A percentile compares a stretch with the other conserved stretches of the same genome.
phyloP scores from a whole-genome alignment of 2,329 filamentous ascomycete genomes.

The Mycocentrospora acerina region DNA sequence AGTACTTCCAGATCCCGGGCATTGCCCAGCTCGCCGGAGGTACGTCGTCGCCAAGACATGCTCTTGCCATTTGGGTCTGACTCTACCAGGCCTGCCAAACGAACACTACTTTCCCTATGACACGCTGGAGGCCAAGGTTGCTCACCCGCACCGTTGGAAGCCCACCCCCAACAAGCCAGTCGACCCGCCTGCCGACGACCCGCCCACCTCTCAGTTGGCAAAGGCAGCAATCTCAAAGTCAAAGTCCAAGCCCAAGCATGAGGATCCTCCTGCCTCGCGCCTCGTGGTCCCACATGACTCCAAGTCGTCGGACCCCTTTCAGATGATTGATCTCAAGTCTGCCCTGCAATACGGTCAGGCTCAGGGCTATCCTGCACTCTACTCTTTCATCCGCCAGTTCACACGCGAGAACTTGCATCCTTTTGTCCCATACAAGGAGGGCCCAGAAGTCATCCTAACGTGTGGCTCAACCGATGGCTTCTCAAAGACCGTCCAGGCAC shows the following conservation, averaged over 20 bases:
- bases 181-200: slow-evolving; percentile 42
- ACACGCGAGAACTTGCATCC: slow-evolving; percentile 75
- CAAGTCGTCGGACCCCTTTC: slow-evolving; percentile 57
- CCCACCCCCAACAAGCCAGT: slow-evolving; percentile 66
- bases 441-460: slow-evolving; percentile 76
- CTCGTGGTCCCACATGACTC: slow-evolving; percentile 73
- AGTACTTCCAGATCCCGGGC: slow-evolving; percentile 70
- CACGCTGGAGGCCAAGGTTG: slow-evolving; percentile 79
- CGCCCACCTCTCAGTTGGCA: slow-evolving; percentile 24
- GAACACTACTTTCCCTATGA: slow-evolving; percentile 85
- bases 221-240: slow-evolving; percentile 35
- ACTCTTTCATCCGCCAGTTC: slow-evolving; percentile 78
- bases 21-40: slow-evolving; percentile 64
- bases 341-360: slow-evolving; percentile 87
- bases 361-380: slow-evolving; percentile 76
- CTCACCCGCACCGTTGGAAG: slow-evolving; percentile 71
- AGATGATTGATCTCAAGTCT: slow-evolving; percentile 76
- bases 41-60: slow-evolving; percentile 22
- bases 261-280: slow-evolving; percentile 45
- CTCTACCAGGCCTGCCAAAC: slow-evolving; percentile 70
- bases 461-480: slow-evolving; percentile 86
- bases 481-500: slow-evolving; percentile 71
- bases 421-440: slow-evolving; percentile 73
- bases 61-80: background rate
- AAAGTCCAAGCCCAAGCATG: slow-evolving; percentile 21